Evolutionary conservation across 108 stramenopile species (phyloP).

Genomic region (Cyclotella atomus): DNA sequence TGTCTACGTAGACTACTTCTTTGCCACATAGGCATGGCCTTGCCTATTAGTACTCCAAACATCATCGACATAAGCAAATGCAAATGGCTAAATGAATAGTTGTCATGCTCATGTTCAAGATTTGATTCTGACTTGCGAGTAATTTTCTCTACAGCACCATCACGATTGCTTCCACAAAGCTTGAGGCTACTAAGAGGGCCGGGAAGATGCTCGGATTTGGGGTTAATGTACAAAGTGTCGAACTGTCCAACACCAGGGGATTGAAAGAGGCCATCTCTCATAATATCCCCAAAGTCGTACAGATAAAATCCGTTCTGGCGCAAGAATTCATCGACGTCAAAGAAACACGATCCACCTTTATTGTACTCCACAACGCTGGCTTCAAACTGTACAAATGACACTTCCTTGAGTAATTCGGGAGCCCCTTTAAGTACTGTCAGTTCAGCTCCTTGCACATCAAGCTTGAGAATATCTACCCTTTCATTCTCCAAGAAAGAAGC

Average conservation of each 20-base stretch:
- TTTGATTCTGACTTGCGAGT: too few species aligned
- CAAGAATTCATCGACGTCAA: background rate
- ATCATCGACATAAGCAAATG: too few species aligned
- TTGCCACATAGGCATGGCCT: too few species aligned
- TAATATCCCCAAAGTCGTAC: background rate
- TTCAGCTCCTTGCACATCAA: slow-evolving; percentile 3
- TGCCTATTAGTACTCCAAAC: too few species aligned
- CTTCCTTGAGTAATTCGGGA: background rate
- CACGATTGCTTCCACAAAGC: background rate
- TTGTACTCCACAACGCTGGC: background rate
- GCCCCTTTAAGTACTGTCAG: background rate
- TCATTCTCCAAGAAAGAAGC: background rate
- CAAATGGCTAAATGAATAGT: too few species aligned
- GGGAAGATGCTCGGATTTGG: background rate
- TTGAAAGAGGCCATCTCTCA: background rate
- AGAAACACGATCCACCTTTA: background rate
- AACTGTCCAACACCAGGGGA: background rate
- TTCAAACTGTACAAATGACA: background rate
- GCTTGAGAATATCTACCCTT: background rate
- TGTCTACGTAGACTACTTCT: too few species aligned
- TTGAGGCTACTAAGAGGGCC: background rate
- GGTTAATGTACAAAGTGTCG: background rate
- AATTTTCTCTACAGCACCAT: too few species aligned
- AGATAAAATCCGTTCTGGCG: background rate
- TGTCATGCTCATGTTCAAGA: too few species aligned